phyloP scores from a whole-genome alignment of 1,284 basidiomycete genomes.

The Sanguinoderma infundibulare region DNA sequence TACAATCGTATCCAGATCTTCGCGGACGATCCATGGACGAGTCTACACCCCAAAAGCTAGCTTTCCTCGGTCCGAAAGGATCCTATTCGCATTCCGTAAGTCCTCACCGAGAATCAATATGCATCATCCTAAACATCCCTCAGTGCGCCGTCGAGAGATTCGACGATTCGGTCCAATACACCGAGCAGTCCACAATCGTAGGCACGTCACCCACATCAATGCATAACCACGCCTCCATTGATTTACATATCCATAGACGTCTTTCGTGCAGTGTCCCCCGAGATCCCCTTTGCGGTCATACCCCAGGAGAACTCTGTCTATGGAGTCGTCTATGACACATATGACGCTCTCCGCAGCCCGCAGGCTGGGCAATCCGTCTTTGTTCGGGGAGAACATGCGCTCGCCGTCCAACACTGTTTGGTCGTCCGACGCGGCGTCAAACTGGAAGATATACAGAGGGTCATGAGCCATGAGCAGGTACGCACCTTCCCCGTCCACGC shows the following conservation, averaged over 20 bases:
- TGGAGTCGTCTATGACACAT: constrained; percentile 76
- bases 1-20: constrained; percentile 1
- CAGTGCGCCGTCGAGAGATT: constrained; percentile 69
- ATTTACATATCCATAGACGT: constrained; percentile 50
- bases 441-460: constrained; percentile 51
- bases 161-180: constrained; percentile 53
- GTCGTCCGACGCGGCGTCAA: constrained; percentile 59
- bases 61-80: constrained; percentile 71
- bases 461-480: constrained; percentile 81
- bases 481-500: constrained; percentile 10
- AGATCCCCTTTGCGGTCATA: constrained; percentile 55
- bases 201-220: constrained; percentile 40
- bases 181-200: constrained; percentile 57
- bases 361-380: constrained; percentile 47
- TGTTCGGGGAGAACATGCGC: constrained; percentile 59
- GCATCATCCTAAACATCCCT: neutral
- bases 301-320: constrained; percentile 81
- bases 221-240: neutral
- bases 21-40: constrained; percentile 12
- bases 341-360: constrained; percentile 57
- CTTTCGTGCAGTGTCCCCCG: constrained; percentile 50
- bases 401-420: constrained; percentile 72
- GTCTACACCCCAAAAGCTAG: constrained; percentile 29
- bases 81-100: constrained; percentile 80
- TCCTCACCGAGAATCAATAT: neutral